Conservation (phyloP, 495 filamentous ascomycete genomes). For the Tuber umbilicatum region DNA sequence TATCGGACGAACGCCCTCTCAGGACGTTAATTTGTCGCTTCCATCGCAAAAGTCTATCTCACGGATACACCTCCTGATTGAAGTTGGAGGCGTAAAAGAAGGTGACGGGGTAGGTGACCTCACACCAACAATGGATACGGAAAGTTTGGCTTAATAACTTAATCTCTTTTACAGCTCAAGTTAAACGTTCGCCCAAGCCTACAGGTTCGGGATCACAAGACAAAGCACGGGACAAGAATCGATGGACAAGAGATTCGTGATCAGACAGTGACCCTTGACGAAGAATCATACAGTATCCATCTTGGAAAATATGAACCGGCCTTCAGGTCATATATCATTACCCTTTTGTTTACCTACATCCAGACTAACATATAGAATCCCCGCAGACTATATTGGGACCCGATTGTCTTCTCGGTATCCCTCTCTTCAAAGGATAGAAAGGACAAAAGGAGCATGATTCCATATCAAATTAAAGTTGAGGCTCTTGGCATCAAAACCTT, state of each 20-base stretch:
- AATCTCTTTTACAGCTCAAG: slow-evolving; percentile 46
- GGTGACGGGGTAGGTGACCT: slow-evolving; percentile 59
- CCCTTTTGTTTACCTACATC: slow-evolving; percentile 9
- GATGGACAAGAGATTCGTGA: slow-evolving; percentile 64
- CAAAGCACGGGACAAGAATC: slow-evolving; percentile 72
- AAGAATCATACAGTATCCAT: slow-evolving; percentile 29
- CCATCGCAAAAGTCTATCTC: slow-evolving; percentile 70
- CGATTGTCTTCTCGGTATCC: slow-evolving; percentile 73
- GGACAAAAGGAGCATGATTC: slow-evolving; percentile 58
- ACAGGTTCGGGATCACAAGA: slow-evolving; percentile 60
- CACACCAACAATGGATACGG: background rate
- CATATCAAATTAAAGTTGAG: slow-evolving; percentile 59
- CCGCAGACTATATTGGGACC: slow-evolving; percentile 54
- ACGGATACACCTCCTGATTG: slow-evolving; percentile 77
- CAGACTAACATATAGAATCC: slow-evolving; percentile 11
- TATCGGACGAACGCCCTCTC: slow-evolving; percentile 58
- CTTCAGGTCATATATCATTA: slow-evolving; percentile 45
- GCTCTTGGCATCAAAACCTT: slow-evolving; percentile 80
- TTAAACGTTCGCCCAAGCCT: slow-evolving; percentile 58
- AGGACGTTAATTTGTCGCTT: slow-evolving; percentile 50
- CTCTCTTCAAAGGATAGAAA: slow-evolving; percentile 69
- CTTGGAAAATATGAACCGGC: slow-evolving; percentile 36
- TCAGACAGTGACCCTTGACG: slow-evolving; percentile 14
- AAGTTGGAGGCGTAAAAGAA: slow-evolving; percentile 57
- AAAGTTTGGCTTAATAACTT: slow-evolving; percentile 12